Evolutionary conservation across 192 early-diverging fungal genomes (phyloP).

Genomic region (Piromyces sp.): DNA sequence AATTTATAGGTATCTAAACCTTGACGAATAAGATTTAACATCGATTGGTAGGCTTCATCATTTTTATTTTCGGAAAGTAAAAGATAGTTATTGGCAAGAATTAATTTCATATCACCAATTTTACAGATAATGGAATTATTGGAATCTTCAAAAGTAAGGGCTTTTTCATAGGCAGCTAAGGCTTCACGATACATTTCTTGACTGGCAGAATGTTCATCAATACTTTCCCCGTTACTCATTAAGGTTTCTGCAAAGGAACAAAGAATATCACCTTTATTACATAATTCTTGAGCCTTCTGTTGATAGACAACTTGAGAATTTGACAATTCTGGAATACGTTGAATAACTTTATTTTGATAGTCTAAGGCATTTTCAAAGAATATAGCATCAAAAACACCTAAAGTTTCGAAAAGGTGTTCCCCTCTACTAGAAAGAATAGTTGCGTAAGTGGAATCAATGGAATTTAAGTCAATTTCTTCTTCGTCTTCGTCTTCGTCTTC

Average conservation of each 20-base stretch:
- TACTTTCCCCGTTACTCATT: not conserved
- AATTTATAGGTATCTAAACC: not conserved
- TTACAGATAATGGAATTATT: not conserved
- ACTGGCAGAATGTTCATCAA: not conserved
- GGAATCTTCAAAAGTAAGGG: not conserved
- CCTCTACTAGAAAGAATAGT: not conserved
- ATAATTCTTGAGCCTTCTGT: not conserved
- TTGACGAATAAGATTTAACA: not conserved
- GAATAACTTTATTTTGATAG: not conserved
- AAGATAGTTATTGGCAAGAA: not conserved
- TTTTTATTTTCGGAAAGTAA: not conserved
- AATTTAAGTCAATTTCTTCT: not conserved
- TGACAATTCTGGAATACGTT: not conserved
- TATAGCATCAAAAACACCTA: not conserved
- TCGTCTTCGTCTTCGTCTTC: not conserved
- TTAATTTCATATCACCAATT: not conserved
- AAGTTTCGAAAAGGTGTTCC: not conserved
- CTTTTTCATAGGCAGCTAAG: not conserved
- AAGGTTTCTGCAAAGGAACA: not conserved
- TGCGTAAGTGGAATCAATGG: not conserved
- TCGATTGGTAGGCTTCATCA: not conserved
- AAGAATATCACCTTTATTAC: not conserved
- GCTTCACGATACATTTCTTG: not conserved
- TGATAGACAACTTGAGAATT: not conserved
- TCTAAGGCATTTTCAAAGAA: not conserved